These are phyloP conservation scores for Xerocomellus dryophilus DNA, from an alignment of 768 basidiomycete species.

Conservation along the genomic window DNA sequence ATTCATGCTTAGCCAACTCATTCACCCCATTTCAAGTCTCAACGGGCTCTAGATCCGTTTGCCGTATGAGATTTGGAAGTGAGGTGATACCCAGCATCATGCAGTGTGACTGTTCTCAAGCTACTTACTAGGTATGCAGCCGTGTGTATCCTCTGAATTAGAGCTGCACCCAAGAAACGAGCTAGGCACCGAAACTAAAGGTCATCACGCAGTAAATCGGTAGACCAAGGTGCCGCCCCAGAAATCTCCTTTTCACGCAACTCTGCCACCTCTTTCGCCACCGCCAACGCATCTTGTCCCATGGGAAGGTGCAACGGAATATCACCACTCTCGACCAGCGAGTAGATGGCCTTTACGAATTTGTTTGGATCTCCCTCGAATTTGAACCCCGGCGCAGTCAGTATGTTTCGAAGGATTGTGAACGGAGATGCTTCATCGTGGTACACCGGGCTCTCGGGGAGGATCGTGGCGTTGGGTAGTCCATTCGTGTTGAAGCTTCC, in stretches of 20 bases:
- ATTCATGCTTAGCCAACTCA: too few relatives aligned
- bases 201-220: constrained; percentile 6
- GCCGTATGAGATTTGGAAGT: too few relatives aligned
- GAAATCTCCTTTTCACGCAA: background rate
- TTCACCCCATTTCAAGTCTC: too few relatives aligned
- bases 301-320: constrained; percentile 14
- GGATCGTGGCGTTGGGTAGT: background rate
- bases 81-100: too few relatives aligned
- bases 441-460: constrained; percentile 12
- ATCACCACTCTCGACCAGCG: constrained; percentile 1
- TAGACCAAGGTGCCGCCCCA: constrained; percentile 8
- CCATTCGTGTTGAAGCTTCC: constrained; percentile 16
- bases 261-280: background rate
- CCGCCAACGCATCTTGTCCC: constrained; percentile 11
- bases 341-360: constrained; percentile 5
- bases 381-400: background rate
- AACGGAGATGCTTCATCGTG: background rate
- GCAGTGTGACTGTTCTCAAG: too few relatives aligned
- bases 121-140: too few relatives aligned
- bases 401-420: background rate
- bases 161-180: background rate
- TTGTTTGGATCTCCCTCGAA: constrained; percentile 14
- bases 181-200: background rate
- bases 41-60: too few relatives aligned
- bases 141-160: background rate